These are phyloP conservation scores for Hydrangea macrophylla DNA, from an alignment of 148 eudicot genomes.

Conservation along the genomic window DNA sequence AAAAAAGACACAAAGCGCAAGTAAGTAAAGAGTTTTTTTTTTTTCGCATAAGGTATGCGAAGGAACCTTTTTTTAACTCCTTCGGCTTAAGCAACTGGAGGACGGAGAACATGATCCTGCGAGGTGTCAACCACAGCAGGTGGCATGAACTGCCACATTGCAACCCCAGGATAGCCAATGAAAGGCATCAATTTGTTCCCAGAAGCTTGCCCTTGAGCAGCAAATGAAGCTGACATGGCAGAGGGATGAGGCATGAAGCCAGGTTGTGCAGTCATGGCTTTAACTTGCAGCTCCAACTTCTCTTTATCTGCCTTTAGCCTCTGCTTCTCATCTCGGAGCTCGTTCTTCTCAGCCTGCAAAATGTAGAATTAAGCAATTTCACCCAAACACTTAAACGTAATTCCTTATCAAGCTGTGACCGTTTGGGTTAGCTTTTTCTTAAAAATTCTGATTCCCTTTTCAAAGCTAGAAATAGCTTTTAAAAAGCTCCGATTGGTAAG, in stretches of 20 bases:
- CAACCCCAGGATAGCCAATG: constrained; percentile 33
- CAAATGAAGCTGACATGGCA: constrained; percentile 23
- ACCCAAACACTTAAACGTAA: neutral
- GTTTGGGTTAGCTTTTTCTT: no score
- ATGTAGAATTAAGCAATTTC: neutral
- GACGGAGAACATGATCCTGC: constrained; percentile 35
- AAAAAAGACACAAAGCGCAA: neutral
- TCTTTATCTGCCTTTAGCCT: constrained; percentile 44
- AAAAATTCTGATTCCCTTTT: no score
- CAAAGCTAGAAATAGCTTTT: no score
- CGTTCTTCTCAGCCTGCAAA: constrained; percentile 48
- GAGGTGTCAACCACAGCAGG: constrained; percentile 45
- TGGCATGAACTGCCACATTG: constrained; percentile 58
- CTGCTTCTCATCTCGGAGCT: constrained; percentile 60
- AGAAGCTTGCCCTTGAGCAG: constrained; percentile 27
- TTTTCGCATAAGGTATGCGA: neutral
- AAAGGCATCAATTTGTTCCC: constrained; percentile 40
- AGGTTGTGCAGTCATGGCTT: constrained; percentile 24
- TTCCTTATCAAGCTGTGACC: no score
- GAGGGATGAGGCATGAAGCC: constrained; percentile 22
- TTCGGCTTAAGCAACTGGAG: constrained; percentile 32
- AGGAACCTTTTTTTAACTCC: neutral
- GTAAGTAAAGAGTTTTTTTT: neutral
- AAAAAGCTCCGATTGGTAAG: no score
- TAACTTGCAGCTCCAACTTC: constrained; percentile 38